These are phyloP conservation scores for Fusarium nelsonii DNA, from an alignment of 2,329 filamentous ascomycete genomes.

Conservation along the genomic window DNA sequence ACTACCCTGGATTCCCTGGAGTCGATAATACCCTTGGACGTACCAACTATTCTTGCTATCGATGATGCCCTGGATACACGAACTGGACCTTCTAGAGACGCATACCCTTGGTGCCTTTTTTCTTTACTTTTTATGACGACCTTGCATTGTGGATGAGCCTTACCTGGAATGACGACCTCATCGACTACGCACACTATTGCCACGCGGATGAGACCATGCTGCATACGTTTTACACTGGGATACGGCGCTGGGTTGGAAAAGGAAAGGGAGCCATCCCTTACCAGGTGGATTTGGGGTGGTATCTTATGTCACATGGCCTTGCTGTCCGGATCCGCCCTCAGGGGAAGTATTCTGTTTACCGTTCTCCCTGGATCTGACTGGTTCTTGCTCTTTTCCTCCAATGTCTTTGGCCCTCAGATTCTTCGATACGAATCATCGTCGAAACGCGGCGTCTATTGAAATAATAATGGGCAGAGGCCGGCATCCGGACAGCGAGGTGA, in stretches of 20 bases:
- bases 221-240: conserved; percentile 51
- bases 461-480: conserved; percentile 52
- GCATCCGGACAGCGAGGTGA: conserved; percentile 67
- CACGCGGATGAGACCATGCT: conserved; percentile 52
- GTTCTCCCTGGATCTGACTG: conserved; percentile 49
- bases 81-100: conserved; percentile 40
- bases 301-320: conserved; percentile 45
- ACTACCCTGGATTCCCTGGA: conserved; percentile 37
- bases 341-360: conserved; percentile 49
- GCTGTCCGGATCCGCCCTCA: conserved; percentile 53
- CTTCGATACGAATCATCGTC: conserved; percentile 44
- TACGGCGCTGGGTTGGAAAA: conserved; percentile 52
- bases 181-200: conserved; percentile 46
- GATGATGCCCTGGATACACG: conserved; percentile 43
- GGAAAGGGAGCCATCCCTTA: conserved; percentile 40
- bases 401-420: conserved; percentile 44
- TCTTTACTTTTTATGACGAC: conserved; percentile 45
- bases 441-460: conserved; percentile 44
- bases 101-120: conserved; percentile 42
- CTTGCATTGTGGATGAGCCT: conserved; percentile 48
- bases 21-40: conserved; percentile 46
- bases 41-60: conserved; percentile 44
- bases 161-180: conserved; percentile 43
- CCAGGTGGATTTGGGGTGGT: conserved; percentile 45
- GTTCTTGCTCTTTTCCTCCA: conserved; percentile 45